Percentiles rank a stretch among this genome's conserved stretches.
phyloP scores from a whole-genome alignment of 73 alveolate species.

The Stentor roeselii region DNA sequence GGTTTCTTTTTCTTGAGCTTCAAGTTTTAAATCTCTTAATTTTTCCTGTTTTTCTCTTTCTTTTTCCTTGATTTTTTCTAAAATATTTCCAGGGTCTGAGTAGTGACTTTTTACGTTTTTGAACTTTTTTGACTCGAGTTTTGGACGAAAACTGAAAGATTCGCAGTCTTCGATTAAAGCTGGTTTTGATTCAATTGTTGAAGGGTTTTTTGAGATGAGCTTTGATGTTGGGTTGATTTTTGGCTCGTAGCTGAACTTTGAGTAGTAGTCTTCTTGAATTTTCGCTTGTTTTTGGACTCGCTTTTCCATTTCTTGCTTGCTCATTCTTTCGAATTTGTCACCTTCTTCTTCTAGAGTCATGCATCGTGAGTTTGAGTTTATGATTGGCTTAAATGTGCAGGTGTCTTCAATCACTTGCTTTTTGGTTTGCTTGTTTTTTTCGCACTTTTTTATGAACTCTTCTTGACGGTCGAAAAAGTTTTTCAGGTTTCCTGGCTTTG shows the following conservation, averaged over 20 bases:
- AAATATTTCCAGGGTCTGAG: neutral
- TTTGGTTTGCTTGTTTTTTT: neutral
- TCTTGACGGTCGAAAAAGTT: slow-evolving; percentile 10
- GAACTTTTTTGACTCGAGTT: neutral
- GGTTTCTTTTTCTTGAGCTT: neutral
- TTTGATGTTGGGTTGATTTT: slow-evolving; percentile 7
- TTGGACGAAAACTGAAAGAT: neutral
- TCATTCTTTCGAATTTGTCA: slow-evolving; percentile 11
- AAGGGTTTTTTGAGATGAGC: neutral
- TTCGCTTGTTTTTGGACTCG: slow-evolving; percentile 2
- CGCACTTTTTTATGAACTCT: slow-evolving; percentile 7
- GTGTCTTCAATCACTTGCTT: neutral
- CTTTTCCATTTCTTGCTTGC: neutral
- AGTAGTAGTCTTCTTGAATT: slow-evolving; percentile 15
- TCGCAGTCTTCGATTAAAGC: neutral
- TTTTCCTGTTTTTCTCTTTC: slow-evolving; percentile 2
- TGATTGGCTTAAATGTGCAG: neutral
- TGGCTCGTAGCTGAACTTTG: slow-evolving; percentile 17
- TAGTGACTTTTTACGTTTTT: neutral
- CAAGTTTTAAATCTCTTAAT: neutral
- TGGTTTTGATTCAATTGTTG: neutral
- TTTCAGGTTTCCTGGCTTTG: neutral
- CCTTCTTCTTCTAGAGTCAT: neutral
- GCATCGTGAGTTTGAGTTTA: neutral
- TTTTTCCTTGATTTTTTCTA: neutral